Conservation (phyloP, 2,329 filamentous ascomycete species). For the Penicillium sp. region DNA sequence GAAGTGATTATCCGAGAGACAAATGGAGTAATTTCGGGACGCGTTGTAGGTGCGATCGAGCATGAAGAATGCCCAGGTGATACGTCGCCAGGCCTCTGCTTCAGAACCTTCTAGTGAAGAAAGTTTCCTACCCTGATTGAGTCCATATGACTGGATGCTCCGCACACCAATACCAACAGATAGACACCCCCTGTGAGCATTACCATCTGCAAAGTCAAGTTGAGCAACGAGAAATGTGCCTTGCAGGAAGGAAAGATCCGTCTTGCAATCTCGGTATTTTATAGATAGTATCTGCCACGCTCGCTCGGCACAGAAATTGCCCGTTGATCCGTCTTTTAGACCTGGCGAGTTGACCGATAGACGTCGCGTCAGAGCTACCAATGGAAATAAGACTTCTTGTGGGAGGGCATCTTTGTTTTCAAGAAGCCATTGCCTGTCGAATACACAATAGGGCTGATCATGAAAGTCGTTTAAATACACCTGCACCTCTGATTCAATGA, state of each 20-base stretch:
- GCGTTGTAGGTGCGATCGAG: slow-evolving; percentile 28
- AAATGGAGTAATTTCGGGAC: slow-evolving; percentile 25
- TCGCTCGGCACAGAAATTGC: slow-evolving; percentile 11
- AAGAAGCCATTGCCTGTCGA: slow-evolving; percentile 19
- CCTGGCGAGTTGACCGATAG: slow-evolving; percentile 12
- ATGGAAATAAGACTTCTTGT: slow-evolving; percentile 19
- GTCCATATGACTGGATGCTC: slow-evolving; percentile 20
- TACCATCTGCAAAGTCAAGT: slow-evolving; percentile 25
- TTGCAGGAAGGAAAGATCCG: slow-evolving; percentile 23
- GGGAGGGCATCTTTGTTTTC: slow-evolving; percentile 11
- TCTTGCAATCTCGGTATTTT: slow-evolving; percentile 14
- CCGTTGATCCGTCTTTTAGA: background rate
- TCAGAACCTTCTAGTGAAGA: slow-evolving; percentile 3
- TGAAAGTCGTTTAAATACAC: slow-evolving; percentile 24
- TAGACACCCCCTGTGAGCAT: slow-evolving; percentile 19
- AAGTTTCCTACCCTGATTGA: slow-evolving; percentile 18
- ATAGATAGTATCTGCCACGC: slow-evolving; percentile 24
- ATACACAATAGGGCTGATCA: slow-evolving; percentile 28
- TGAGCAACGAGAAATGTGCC: slow-evolving; percentile 27
- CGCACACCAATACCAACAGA: slow-evolving; percentile 24
- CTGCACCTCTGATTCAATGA: slow-evolving; percentile 20
- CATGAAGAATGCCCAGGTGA: slow-evolving; percentile 29
- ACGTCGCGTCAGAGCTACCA: slow-evolving; percentile 25
- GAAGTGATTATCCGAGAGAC: slow-evolving; percentile 27
- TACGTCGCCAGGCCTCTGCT: slow-evolving; percentile 17